These are phyloP conservation scores for Penicillium sp. DNA, from an alignment of 2,329 filamentous ascomycete genomes.

Conservation along the genomic window DNA sequence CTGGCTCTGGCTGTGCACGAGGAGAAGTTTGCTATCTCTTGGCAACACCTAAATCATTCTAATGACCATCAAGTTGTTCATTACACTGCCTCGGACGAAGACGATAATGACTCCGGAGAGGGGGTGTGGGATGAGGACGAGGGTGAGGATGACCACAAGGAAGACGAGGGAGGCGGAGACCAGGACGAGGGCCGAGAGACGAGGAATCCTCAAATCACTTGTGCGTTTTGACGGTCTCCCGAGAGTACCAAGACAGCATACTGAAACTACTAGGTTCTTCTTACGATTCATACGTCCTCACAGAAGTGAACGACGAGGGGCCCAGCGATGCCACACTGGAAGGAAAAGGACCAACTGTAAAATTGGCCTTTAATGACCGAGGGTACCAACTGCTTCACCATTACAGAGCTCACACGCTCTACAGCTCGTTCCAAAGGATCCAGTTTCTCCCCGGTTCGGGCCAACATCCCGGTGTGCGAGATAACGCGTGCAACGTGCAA, in stretches of 20 bases:
- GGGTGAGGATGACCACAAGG: background rate
- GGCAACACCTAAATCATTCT: conserved; percentile 28
- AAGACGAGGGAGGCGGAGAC: background rate
- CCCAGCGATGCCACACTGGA: background rate
- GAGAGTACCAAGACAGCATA: background rate
- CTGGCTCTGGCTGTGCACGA: conserved; percentile 27
- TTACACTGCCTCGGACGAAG: conserved; percentile 21
- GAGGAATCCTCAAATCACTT: conserved; percentile 7
- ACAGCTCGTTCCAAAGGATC: conserved; percentile 35
- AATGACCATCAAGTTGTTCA: conserved; percentile 29
- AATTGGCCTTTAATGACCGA: conserved; percentile 38
- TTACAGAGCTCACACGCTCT: conserved; percentile 33
- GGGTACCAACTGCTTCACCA: conserved; percentile 37
- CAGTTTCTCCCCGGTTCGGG: background rate
- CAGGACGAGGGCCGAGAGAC: background rate
- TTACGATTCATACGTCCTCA: conserved; percentile 20
- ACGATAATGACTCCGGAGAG: background rate
- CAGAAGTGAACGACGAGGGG: conserved; percentile 11
- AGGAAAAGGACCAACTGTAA: conserved; percentile 26
- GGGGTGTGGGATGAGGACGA: background rate
- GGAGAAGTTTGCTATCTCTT: conserved; percentile 38
- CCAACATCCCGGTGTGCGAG: conserved; percentile 18
- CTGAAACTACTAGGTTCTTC: conserved; percentile 17
- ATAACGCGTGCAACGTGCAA: conserved; percentile 25
- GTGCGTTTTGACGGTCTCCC: conserved; percentile 16